Evolutionary conservation across 768 basidiomycete genomes (phyloP).

Genomic region (Amanita rimosa): DNA sequence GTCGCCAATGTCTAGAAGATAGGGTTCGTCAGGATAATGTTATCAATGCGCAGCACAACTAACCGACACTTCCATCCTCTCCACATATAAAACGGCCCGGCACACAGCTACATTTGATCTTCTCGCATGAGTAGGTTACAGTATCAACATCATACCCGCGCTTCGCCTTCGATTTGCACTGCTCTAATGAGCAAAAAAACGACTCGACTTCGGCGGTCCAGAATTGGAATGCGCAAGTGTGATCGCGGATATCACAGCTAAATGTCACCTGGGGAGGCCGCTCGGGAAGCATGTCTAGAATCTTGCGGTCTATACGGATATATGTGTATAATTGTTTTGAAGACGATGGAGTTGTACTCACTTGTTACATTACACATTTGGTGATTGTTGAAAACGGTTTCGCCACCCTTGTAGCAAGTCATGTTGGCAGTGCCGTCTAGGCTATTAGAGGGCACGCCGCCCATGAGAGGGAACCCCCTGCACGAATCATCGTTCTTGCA

Average conservation of each 20-base stretch:
- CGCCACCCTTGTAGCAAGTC: slow-evolving; percentile 12
- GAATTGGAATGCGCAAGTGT: slow-evolving; percentile 90
- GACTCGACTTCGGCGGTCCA: slow-evolving; percentile 94
- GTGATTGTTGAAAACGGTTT: slow-evolving; percentile 87
- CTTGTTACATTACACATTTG: slow-evolving; percentile 99
- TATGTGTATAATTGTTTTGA: neutral
- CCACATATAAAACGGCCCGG: slow-evolving; percentile 92
- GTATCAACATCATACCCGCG: slow-evolving; percentile 54
- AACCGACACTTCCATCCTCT: slow-evolving; percentile 87
- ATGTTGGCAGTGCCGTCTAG: slow-evolving; percentile 22
- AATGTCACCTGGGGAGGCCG: slow-evolving; percentile 96
- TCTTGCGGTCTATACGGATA: slow-evolving; percentile 44
- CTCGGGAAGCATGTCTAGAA: slow-evolving; percentile 81
- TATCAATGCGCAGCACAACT: slow-evolving; percentile 16
- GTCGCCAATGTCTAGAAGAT: slow-evolving; percentile 72
- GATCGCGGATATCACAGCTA: slow-evolving; percentile 57
- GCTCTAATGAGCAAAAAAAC: slow-evolving; percentile 84
- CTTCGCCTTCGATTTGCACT: slow-evolving; percentile 41
- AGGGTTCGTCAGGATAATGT: neutral
- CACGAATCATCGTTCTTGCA: slow-evolving; percentile 81
- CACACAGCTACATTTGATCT: slow-evolving; percentile 87
- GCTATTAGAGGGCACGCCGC: slow-evolving; percentile 24
- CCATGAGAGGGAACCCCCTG: slow-evolving; percentile 59
- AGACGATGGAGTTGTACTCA: slow-evolving; percentile 26
- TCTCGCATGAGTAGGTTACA: slow-evolving; percentile 72